phyloP scores from a whole-genome alignment of 2,329 filamentous ascomycete genomes.

The Biscogniauxia sp. region DNA sequence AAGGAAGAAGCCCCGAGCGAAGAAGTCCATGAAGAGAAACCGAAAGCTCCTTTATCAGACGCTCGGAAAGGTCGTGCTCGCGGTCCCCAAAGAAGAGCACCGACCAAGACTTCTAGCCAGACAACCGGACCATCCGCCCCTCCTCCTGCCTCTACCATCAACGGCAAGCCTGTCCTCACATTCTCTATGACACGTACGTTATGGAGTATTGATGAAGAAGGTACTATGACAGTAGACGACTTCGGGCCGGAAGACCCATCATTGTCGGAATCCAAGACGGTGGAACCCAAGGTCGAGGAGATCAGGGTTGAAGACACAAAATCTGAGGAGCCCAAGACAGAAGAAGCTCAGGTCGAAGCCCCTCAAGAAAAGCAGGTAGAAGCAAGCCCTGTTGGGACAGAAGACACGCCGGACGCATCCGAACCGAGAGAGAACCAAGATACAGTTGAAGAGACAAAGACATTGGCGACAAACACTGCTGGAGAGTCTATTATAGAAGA shows the following conservation, averaged over 20 bases:
- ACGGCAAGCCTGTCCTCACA: conserved; percentile 39
- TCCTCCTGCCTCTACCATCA: conserved; percentile 27
- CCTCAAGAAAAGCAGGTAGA: conserved; percentile 3
- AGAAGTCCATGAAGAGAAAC: conserved; percentile 54
- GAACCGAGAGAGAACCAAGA: conserved; percentile 12
- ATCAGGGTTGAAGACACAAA: conserved; percentile 3
- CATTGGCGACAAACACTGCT: conserved; percentile 31
- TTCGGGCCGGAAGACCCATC: conserved; percentile 11
- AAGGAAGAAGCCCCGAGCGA: conserved; percentile 64
- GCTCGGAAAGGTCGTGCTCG: conserved; percentile 87
- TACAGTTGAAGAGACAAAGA: conserved; percentile 27
- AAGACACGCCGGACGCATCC: conserved; percentile 3
- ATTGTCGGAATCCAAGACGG: neutral
- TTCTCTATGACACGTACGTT: conserved; percentile 48
- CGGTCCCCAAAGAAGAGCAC: conserved; percentile 76
- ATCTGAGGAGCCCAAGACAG: conserved; percentile 2
- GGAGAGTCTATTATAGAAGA: conserved; percentile 33
- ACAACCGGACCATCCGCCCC: conserved; percentile 26
- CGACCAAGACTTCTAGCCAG: conserved; percentile 44
- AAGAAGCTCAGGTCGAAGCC: neutral
- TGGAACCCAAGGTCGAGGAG: conserved; percentile 13
- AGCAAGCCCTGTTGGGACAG: conserved; percentile 3
- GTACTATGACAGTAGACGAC: conserved; percentile 41
- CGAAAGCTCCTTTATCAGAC: conserved; percentile 80
- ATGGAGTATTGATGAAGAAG: conserved; percentile 53